Conservation (phyloP, 2,329 filamentous ascomycete species). For the Diaporthe citriasiana region DNA sequence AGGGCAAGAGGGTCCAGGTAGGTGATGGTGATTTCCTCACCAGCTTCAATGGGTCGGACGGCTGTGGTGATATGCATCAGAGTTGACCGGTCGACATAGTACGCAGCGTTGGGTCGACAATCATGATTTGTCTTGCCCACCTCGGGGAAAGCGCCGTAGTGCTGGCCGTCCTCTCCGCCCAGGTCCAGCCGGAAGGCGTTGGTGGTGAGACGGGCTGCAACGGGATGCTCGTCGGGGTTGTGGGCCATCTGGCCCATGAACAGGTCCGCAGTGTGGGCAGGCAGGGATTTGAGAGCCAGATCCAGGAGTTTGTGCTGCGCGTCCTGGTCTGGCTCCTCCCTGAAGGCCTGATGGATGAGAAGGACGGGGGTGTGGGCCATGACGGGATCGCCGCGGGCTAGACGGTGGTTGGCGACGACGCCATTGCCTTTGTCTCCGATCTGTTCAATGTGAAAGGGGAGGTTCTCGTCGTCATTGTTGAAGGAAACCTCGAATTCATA, state of each 20-base stretch:
- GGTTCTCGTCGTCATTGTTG: conserved; percentile 46
- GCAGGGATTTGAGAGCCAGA: conserved; percentile 34
- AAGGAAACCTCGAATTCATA: conserved; percentile 46
- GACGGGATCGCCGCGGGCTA: conserved; percentile 53
- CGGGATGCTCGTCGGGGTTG: conserved; percentile 47
- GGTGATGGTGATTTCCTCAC: conserved; percentile 55
- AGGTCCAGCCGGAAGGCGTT: conserved; percentile 55
- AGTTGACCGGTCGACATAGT: conserved; percentile 52
- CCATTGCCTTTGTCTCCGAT: conserved; percentile 55
- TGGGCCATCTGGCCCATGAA: conserved; percentile 46
- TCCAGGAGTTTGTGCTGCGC: conserved; percentile 40
- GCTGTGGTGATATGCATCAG: conserved; percentile 55
- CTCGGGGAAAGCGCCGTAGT: conserved; percentile 54
- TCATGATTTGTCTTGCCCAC: conserved; percentile 56
- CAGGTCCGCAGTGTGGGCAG: conserved; percentile 1
- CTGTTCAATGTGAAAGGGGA: conserved; percentile 49
- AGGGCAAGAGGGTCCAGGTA: conserved; percentile 52
- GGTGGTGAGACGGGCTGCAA: conserved; percentile 51
- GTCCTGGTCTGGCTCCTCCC: conserved; percentile 42
- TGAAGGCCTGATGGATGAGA: conserved; percentile 48
- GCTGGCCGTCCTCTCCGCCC: conserved; percentile 47
- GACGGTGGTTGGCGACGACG: conserved; percentile 53
- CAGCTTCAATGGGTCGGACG: conserved; percentile 52
- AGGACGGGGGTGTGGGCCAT: conserved; percentile 51
- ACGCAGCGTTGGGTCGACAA: conserved; percentile 56